A percentile compares a stretch with the other conserved stretches of the same genome.
phyloP scores from a whole-genome alignment of 2,329 filamentous ascomycete genomes.

The Colletotrichum euphorbiae region DNA sequence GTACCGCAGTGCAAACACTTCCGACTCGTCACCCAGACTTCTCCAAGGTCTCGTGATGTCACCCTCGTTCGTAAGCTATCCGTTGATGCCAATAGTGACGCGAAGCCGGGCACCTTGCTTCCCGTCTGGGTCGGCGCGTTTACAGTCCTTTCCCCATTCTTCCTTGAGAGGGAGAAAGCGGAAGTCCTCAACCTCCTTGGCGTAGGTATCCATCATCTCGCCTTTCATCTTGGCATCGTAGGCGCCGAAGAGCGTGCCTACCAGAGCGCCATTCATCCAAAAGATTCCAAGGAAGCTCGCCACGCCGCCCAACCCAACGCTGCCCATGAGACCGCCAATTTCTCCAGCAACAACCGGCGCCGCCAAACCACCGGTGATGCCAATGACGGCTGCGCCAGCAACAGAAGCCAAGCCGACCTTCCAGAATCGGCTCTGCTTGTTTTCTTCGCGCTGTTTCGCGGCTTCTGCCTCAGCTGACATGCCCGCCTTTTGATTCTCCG shows the following conservation, averaged over 20 bases:
- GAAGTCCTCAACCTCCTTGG: slow-evolving; percentile 86
- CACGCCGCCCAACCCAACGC: slow-evolving; percentile 85
- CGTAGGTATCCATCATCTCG: slow-evolving; percentile 88
- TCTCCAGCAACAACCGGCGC: slow-evolving; percentile 89
- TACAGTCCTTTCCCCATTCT: slow-evolving; percentile 51
- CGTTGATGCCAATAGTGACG: slow-evolving; percentile 87
- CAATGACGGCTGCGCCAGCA: slow-evolving; percentile 89
- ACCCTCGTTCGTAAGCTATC: slow-evolving; percentile 81
- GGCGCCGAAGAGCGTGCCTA: slow-evolving; percentile 89
- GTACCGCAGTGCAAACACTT: slow-evolving; percentile 87
- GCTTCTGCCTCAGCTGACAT: slow-evolving; percentile 84
- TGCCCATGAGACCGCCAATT: slow-evolving; percentile 85
- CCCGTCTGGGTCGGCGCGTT: slow-evolving; percentile 43
- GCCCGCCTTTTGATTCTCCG: slow-evolving; percentile 46
- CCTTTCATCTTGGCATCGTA: slow-evolving; percentile 86
- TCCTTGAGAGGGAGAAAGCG: slow-evolving; percentile 79
- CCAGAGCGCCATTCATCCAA: slow-evolving; percentile 85
- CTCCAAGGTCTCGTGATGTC: slow-evolving; percentile 86
- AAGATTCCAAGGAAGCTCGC: slow-evolving; percentile 88
- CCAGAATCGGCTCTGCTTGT: slow-evolving; percentile 79
- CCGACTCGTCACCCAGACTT: slow-evolving; percentile 75
- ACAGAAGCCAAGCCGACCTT: slow-evolving; percentile 92
- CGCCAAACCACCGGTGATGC: slow-evolving; percentile 90
- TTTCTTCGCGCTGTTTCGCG: slow-evolving; percentile 77
- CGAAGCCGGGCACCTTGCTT: slow-evolving; percentile 67